Evolutionary conservation across 371 early-diverging fungal species (phyloP).

Genomic region (Actinomortierella ambigua): DNA sequence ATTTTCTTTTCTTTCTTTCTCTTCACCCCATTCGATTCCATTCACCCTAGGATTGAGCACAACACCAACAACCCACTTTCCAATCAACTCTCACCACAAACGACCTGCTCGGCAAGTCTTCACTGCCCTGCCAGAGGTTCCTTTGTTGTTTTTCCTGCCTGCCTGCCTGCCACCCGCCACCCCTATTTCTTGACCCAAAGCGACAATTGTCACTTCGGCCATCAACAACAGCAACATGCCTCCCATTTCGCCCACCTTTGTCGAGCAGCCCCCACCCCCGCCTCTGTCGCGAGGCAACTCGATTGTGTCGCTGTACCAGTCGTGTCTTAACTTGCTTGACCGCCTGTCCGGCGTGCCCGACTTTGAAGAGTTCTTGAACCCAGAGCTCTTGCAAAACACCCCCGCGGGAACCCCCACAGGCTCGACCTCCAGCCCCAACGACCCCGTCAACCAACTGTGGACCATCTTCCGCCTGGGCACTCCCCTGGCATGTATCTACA

Average conservation of each 20-base stretch:
- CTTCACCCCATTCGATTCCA: neutral
- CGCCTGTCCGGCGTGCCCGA: constrained; percentile 63
- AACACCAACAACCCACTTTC: neutral
- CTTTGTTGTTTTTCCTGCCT: too few species aligned
- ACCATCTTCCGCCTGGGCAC: constrained; percentile 89
- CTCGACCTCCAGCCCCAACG: constrained; percentile 49
- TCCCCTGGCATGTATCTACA: constrained; percentile 63
- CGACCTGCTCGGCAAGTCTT: too few species aligned
- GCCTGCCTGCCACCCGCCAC: too few species aligned
- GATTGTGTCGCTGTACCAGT: constrained; percentile 67
- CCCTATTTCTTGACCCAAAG: neutral
- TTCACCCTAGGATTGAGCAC: constrained; percentile 1
- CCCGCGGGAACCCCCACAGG: constrained; percentile 43
- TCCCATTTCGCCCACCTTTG: constrained; percentile 29
- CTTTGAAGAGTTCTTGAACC: constrained; percentile 61
- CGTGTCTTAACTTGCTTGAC: constrained; percentile 64
- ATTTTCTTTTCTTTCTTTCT: constrained; percentile 1
- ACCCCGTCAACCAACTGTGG: constrained; percentile 90
- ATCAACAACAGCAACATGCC: constrained; percentile 4
- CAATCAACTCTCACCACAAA: neutral
- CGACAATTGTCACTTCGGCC: constrained; percentile 1
- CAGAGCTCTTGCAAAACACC: constrained; percentile 45
- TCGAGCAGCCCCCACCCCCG: constrained; percentile 45
- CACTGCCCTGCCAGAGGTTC: too few species aligned
- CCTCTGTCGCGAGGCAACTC: constrained; percentile 34